A percentile compares a stretch with the other conserved stretches of the same genome.
These are phyloP conservation scores for Vachellia pachyceras DNA, from an alignment of 306 rosid species.

Conservation along the genomic window DNA sequence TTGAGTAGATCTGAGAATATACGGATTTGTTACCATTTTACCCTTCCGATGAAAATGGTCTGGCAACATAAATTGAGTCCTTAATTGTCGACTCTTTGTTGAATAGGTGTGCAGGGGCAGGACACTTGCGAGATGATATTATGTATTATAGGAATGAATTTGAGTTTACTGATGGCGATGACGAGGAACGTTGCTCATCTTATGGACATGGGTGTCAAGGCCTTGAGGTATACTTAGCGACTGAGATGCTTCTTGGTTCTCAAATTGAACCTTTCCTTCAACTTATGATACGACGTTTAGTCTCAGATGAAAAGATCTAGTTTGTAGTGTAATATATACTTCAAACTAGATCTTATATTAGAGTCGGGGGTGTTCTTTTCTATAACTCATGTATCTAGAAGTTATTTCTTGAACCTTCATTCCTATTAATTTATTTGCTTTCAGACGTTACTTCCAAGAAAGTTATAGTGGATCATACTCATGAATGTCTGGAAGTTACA, in stretches of 20 bases:
- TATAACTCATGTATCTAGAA: background rate
- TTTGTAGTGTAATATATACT: too few relatives aligned
- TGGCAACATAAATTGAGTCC: slow-evolving; percentile 11
- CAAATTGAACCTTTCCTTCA: background rate
- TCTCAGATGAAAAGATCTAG: too few relatives aligned
- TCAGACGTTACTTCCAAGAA: too few relatives aligned
- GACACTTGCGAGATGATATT: slow-evolving; percentile 83
- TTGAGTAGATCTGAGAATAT: slow-evolving; percentile 8
- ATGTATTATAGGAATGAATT: slow-evolving; percentile 69
- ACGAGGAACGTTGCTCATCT: slow-evolving; percentile 71
- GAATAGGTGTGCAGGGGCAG: slow-evolving; percentile 65
- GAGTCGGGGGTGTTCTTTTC: background rate
- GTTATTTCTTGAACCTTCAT: background rate
- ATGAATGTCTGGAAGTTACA: too few relatives aligned
- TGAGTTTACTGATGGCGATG: slow-evolving; percentile 61
- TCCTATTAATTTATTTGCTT: background rate
- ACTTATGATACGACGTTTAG: background rate
- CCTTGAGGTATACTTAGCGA: slow-evolving; percentile 62
- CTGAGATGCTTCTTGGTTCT: background rate
- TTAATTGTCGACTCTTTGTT: slow-evolving; percentile 8
- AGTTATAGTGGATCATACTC: too few relatives aligned
- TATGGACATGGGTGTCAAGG: slow-evolving; percentile 84
- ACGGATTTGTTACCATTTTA: slow-evolving; percentile 11
- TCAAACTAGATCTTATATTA: too few relatives aligned
- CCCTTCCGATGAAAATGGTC: background rate